These are phyloP conservation scores for Stenocarpella maydis DNA, from an alignment of 2,329 filamentous ascomycete species.

Conservation along the genomic window DNA sequence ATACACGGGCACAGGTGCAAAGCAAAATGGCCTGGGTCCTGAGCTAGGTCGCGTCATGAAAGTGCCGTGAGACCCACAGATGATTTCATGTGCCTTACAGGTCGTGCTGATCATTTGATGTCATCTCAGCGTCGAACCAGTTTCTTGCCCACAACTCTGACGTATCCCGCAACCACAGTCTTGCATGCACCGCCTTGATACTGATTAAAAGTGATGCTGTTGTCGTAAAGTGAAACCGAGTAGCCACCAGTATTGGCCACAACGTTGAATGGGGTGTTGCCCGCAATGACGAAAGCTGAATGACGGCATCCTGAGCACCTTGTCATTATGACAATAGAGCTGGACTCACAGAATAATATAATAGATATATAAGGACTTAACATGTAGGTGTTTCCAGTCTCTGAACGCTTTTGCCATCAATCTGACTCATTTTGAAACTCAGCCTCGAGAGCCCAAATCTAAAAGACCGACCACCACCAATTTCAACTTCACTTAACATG, in stretches of 20 bases:
- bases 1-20: too few relatives aligned
- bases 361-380: not conserved
- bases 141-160: conserved; percentile 13
- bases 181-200: not conserved
- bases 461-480: not conserved
- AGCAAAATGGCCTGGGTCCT: too few relatives aligned
- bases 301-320: not conserved
- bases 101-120: conserved; percentile 26
- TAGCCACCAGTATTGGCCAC: not conserved
- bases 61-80: conserved; percentile 7
- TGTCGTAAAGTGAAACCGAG: not conserved
- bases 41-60: not conserved
- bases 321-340: too few relatives aligned
- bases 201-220: not conserved
- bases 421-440: not conserved
- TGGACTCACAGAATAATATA: too few relatives aligned
- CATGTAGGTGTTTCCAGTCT: not conserved
- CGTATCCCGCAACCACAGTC: conserved; percentile 2
- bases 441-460: not conserved
- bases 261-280: not conserved
- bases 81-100: conserved; percentile 28
- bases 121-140: conserved; percentile 11
- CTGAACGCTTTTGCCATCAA: not conserved
- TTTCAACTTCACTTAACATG: not conserved
- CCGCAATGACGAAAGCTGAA: not conserved